phyloP scores from a whole-genome alignment of 2,329 filamentous ascomycete genomes.

The Dothideomycetes sp. region DNA sequence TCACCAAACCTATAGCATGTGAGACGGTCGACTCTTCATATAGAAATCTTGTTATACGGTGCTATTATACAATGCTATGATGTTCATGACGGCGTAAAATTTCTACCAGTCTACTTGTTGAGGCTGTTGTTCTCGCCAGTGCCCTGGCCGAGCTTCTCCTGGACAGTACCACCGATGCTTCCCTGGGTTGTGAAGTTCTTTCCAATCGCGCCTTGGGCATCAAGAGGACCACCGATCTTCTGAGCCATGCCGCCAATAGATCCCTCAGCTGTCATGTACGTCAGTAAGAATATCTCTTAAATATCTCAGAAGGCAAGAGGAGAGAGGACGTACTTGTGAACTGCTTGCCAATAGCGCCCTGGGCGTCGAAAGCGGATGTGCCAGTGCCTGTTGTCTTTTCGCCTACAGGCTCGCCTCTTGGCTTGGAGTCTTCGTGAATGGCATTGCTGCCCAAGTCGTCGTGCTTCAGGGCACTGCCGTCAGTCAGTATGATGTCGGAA shows the following conservation, averaged over 20 bases:
- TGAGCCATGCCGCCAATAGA: constrained; percentile 29
- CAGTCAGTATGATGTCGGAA: not conserved
- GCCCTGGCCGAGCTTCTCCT: constrained; percentile 27
- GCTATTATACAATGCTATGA: constrained; percentile 8
- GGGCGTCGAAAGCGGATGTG: constrained; percentile 21
- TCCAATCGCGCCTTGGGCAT: constrained; percentile 28
- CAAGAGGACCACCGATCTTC: constrained; percentile 31
- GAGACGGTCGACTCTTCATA: too few relatives aligned
- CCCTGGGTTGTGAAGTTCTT: constrained; percentile 23
- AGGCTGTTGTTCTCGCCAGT: constrained; percentile 18
- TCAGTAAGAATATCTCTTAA: constrained; percentile 12
- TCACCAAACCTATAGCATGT: too few relatives aligned
- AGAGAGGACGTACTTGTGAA: constrained; percentile 22
- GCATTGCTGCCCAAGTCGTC: constrained; percentile 17
- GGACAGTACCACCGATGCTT: constrained; percentile 28
- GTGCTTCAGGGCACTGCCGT: constrained; percentile 14
- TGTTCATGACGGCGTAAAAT: constrained; percentile 4
- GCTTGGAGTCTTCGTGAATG: constrained; percentile 21
- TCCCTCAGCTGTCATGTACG: constrained; percentile 21
- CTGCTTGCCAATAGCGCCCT: constrained; percentile 28
- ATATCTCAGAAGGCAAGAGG: not conserved
- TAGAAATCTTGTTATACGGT: too few relatives aligned
- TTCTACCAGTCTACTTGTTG: constrained; percentile 5
- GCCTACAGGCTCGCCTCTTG: constrained; percentile 17
- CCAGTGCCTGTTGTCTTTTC: constrained; percentile 21